Evolutionary conservation across 108 stramenopile genomes (phyloP), one percentile per base, ranked within the genome.

Genomic region (Fistulifera pelliculosa): DNA sequence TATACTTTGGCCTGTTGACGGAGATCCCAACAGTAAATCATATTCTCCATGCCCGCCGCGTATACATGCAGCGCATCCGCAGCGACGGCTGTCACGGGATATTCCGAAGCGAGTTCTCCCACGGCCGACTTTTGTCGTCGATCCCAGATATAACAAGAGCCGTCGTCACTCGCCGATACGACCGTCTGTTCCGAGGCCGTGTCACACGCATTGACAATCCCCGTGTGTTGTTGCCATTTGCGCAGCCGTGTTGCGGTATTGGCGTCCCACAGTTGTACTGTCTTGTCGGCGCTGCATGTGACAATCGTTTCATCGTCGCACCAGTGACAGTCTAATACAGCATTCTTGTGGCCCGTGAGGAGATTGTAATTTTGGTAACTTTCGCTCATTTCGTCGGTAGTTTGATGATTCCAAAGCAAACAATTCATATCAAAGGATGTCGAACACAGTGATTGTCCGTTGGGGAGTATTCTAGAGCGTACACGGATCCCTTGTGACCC

Each of bases 401-500:
- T 58, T 8, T 77, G 67, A 48, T 40, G 71, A 57, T 90, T 84
- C 93, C 93, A 94, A 27, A 93, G 58, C 10, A 89, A 65, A 41
- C 80, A 78, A 8, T 72, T 83, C 39, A 64, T 81, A 55, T 94
- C 93, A 28, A 87, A 81, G 8, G 70, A 72, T 15, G 76, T 87
- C 49, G 76, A 76, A 38, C 75, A 78, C 40, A 90, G 55, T 22
- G 69, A 49, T 48, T 77, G 51, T n/a, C 93, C 93, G 8, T 47
- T 58, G 4, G 87, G 80, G 82, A 79, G 50, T 90, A 94, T 7
- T 67, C 54, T 15, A 92, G 61, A 24, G 77, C 76, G 58, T 92
- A 94, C 12, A 94, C 85, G 13, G 85, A 78, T 18, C 86, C 93
- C 45, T 76, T 83, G 55, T 94, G 93, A 18, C 93, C 93, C 1